Evolutionary conservation across 1,139 yeast species (phyloP).

Genomic region (Candida sojae): DNA sequence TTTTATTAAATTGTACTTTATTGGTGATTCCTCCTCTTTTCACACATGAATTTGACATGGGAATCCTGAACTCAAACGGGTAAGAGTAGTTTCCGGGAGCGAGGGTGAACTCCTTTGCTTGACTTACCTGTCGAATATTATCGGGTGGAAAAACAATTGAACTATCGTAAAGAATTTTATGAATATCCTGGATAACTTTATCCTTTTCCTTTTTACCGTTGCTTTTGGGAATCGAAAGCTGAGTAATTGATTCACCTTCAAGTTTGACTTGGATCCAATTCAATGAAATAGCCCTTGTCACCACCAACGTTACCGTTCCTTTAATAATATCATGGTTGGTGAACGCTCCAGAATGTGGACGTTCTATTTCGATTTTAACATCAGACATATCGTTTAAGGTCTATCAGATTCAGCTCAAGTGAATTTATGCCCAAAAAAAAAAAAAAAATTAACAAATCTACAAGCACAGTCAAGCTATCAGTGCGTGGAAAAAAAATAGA

Average conservation of each 20-base stretch:
- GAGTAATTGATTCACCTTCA: conserved; percentile 54
- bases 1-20: conserved; percentile 35
- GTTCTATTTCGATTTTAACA: conserved; percentile 40
- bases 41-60: conserved; percentile 51
- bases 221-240: conserved; percentile 29
- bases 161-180: conserved; percentile 58
- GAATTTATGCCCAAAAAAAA: neutral
- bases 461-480: too few species aligned
- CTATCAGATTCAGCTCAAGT: neutral
- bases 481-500: too few species aligned
- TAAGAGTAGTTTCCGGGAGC: conserved; percentile 61
- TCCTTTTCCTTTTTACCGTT: conserved; percentile 19
- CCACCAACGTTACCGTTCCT: conserved; percentile 50
- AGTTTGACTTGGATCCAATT: conserved; percentile 58
- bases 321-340: conserved; percentile 52
- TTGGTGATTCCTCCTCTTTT: conserved; percentile 45
- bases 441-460: neutral
- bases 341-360: conserved; percentile 43
- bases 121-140: conserved; percentile 49
- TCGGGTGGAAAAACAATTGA: conserved; percentile 62
- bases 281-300: conserved; percentile 49
- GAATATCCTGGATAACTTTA: conserved; percentile 43
- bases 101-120: conserved; percentile 56
- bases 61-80: conserved; percentile 58
- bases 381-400: conserved; percentile 17